phyloP scores from a whole-genome alignment of 371 early-diverging fungal species.

The Mucor irregularis region DNA sequence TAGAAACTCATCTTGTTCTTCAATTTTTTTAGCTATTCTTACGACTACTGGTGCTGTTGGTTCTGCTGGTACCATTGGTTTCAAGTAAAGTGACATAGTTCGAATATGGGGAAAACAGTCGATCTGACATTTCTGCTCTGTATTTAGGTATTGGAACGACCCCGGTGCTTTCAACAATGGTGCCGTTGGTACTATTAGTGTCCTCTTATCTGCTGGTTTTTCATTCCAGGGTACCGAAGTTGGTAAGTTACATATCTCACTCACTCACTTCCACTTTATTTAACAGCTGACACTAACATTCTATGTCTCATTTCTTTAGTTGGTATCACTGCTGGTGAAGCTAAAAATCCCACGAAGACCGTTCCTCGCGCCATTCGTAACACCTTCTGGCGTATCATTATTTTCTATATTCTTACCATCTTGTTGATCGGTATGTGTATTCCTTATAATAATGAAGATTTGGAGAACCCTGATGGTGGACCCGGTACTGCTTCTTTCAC shows the following conservation, averaged over 20 bases:
- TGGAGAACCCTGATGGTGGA: conserved; percentile 44
- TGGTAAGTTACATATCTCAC: conserved; percentile 30
- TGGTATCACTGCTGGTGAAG: conserved; percentile 76
- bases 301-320: conserved; percentile 39
- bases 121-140: background rate
- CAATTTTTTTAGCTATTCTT: conserved; percentile 34
- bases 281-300: background rate
- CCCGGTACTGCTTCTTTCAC: conserved; percentile 70
- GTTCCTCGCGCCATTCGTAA: conserved; percentile 71
- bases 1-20: background rate
- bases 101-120: background rate
- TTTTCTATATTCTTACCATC: conserved; percentile 68
- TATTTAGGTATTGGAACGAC: conserved; percentile 64
- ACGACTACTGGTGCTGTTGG: conserved; percentile 70
- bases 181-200: conserved; percentile 68
- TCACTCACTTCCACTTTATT: background rate
- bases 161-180: conserved; percentile 80
- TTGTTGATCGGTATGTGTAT: conserved; percentile 71
- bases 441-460: conserved; percentile 54
- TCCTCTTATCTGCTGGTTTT: conserved; percentile 77
- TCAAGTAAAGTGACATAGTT: conserved; percentile 16
- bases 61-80: conserved; percentile 55
- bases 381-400: conserved; percentile 75
- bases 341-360: conserved; percentile 68
- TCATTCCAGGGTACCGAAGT: conserved; percentile 85